Evolutionary conservation across 371 early-diverging fungal species (phyloP), one percentile per base, ranked within the genome.

Genomic region (Mucor ambiguus): DNA sequence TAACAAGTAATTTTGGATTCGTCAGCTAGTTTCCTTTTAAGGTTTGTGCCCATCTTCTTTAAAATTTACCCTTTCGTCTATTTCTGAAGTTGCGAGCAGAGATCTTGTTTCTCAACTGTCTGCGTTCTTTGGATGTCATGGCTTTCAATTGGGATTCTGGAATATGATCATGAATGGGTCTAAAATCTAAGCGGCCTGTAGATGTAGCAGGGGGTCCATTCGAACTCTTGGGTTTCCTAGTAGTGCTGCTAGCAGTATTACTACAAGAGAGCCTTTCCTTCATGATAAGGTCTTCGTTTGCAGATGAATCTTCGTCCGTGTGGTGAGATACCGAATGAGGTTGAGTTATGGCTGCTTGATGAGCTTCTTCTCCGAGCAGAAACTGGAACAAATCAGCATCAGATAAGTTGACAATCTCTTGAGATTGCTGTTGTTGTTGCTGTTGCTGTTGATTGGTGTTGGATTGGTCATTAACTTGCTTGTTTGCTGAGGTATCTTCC

Each of bases 11-110:
- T 37, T 26, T 20, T 3, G n/a, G 30, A 37, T 20, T 63, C 64
- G 71, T 67, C 61, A 63, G 66, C 52, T 60, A 60, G 26, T 43
- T 65, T 43, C 54, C 63, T 62, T 54, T 58, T 68, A 41, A 35
- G 30, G 29, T 20, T 11, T 33, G 22, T 68, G 7, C 12, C 16
- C 48, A 41, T 43, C 18, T 33, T n/a, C 24, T 8, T 41, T 41
- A 35, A 41, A 4, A 58, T 73, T 71, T 84, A 91, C 92, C 93
- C 79, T 95, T 95, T 80, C 94, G 81, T 49, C 95, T 86, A 61
- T 90, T 89, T 44, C 96, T 85, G 72, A 95, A 95, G 73, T 93
- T 93, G 63, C 96, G 81, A 16, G 96, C 96, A n/a, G 93, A 93
- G 35, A 94, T 89, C 74, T 95, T 94, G 80, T 95, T 95, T 33